Evolutionary conservation across 1,284 basidiomycete species (phyloP).

Genomic region (Flammula alnicola): DNA sequence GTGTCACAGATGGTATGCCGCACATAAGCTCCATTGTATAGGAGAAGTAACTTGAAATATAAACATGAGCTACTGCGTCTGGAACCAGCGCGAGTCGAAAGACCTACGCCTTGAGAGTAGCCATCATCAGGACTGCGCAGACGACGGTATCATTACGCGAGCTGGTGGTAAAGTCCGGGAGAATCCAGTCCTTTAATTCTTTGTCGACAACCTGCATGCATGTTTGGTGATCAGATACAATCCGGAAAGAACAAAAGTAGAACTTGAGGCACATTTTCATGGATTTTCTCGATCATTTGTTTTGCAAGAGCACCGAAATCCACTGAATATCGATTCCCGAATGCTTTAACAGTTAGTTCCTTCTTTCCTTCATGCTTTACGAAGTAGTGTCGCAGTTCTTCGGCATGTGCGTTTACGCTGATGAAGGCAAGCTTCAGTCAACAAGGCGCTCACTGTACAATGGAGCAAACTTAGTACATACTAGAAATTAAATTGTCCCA

Average conservation of each 20-base stretch:
- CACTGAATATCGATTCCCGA: conserved; percentile 32
- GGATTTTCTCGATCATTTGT: conserved; percentile 38
- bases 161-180: conserved; percentile 51
- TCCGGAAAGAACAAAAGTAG: background rate
- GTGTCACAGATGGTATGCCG: conserved; percentile 52
- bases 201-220: conserved; percentile 31
- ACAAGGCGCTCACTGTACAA: background rate
- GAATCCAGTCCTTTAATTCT: conserved; percentile 43
- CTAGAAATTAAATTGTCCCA: conserved; percentile 48
- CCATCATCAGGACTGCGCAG: conserved; percentile 49
- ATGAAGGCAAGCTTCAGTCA: background rate
- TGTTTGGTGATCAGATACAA: background rate
- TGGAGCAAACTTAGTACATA: background rate
- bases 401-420: conserved; percentile 43
- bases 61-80: background rate
- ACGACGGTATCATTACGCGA: conserved; percentile 42
- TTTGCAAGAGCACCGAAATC: conserved; percentile 39
- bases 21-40: conserved; percentile 38
- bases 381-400: conserved; percentile 43
- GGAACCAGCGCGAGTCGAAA: background rate
- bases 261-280: conserved; percentile 32
- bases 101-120: conserved; percentile 37
- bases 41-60: conserved; percentile 36
- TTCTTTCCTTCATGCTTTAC: conserved; percentile 43
- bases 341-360: conserved; percentile 32